Conservation (phyloP, 306 rosid species). For the Begonia loranthoides region DNA sequence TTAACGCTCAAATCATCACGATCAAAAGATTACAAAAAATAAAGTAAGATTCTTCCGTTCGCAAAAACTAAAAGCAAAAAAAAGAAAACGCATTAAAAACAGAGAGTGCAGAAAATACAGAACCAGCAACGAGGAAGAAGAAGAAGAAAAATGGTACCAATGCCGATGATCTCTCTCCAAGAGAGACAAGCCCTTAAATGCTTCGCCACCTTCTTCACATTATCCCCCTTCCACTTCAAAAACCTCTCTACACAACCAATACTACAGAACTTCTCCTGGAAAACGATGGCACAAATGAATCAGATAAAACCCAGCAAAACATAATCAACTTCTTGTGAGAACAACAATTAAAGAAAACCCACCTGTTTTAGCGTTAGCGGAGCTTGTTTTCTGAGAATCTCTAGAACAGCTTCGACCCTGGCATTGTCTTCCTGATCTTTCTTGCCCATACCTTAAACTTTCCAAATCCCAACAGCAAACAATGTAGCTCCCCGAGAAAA, state of each 20-base stretch:
- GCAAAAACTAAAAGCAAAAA: constrained; percentile 11
- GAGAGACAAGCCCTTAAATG: constrained; percentile 81
- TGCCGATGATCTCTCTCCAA: constrained; percentile 81
- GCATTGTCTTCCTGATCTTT: constrained; percentile 31
- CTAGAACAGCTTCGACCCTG: constrained; percentile 63
- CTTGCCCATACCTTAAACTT: constrained; percentile 50
- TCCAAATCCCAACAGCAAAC: background rate
- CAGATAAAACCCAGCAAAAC: background rate
- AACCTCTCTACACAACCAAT: constrained; percentile 71
- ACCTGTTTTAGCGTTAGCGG: constrained; percentile 83
- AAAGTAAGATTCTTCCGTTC: constrained; percentile 56
- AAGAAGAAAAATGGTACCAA: constrained; percentile 31
- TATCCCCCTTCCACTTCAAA: constrained; percentile 68
- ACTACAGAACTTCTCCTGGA: constrained; percentile 89
- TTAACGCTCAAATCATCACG: constrained; percentile 21
- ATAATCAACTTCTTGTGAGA: background rate
- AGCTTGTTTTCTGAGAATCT: constrained; percentile 65
- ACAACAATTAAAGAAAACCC: background rate
- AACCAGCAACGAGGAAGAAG: constrained; percentile 7
- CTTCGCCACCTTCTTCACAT: constrained; percentile 84
- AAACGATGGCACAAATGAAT: background rate
- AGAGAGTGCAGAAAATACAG: background rate
- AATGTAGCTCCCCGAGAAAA: constrained; percentile 17
- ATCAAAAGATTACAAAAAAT: constrained; percentile 15
- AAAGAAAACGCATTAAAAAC: constrained; percentile 7